phyloP scores from a whole-genome alignment of 2,329 filamentous ascomycete genomes.

The Penicillium hordei region DNA sequence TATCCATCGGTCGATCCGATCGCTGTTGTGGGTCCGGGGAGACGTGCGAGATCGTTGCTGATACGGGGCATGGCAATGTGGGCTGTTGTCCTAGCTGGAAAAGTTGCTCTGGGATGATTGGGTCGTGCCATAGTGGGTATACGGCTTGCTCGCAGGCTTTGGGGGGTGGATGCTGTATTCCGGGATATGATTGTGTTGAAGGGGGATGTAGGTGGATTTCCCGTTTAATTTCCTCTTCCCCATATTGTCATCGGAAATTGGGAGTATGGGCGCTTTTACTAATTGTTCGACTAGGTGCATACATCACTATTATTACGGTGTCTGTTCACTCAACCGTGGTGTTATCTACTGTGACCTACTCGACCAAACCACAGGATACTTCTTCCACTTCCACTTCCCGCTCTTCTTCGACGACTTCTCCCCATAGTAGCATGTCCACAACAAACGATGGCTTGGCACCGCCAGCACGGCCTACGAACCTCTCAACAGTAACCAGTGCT shows the following conservation, averaged over 20 bases:
- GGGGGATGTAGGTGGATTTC: slow-evolving; percentile 52
- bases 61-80: slow-evolving; percentile 56
- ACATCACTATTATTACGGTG: slow-evolving; percentile 38
- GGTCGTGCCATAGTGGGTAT: slow-evolving; percentile 54
- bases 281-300: slow-evolving; percentile 28
- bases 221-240: neutral
- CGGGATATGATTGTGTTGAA: slow-evolving; percentile 58
- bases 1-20: slow-evolving; percentile 55
- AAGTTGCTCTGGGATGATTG: slow-evolving; percentile 54
- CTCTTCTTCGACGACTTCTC: slow-evolving; percentile 16
- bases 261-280: neutral
- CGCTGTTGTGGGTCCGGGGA: slow-evolving; percentile 58
- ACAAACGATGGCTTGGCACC: slow-evolving; percentile 37
- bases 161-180: slow-evolving; percentile 63
- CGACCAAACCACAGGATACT: slow-evolving; percentile 26
- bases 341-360: slow-evolving; percentile 33
- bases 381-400: slow-evolving; percentile 20
- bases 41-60: slow-evolving; percentile 54
- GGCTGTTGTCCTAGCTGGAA: slow-evolving; percentile 60
- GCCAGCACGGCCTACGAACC: slow-evolving; percentile 42
- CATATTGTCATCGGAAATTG: neutral
- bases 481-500: slow-evolving; percentile 35
- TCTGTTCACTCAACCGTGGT: slow-evolving; percentile 35
- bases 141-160: slow-evolving; percentile 54
- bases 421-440: slow-evolving; percentile 35